These are phyloP conservation scores for Metschnikowia noctiluminum DNA, from an alignment of 805 yeast genomes.

Conservation along the genomic window DNA sequence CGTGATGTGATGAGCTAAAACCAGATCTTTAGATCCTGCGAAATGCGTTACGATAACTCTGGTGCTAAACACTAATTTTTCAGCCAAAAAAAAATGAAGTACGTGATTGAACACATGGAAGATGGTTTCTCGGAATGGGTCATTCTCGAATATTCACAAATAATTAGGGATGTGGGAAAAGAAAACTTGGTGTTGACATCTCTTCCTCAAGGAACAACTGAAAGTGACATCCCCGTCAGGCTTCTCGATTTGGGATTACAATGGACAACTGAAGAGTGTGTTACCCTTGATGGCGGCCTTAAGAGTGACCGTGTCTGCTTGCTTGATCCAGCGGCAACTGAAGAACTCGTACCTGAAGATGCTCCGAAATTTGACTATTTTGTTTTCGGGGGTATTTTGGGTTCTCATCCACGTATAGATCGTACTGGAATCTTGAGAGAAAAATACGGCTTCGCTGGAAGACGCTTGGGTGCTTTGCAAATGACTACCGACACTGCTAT, in stretches of 20 bases:
- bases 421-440: conserved; percentile 84
- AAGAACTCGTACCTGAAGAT: conserved; percentile 74
- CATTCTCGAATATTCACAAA: conserved; percentile 76
- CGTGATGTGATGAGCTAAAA: background rate
- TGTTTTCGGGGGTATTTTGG: conserved; percentile 94
- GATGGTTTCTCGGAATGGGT: conserved; percentile 97
- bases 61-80: background rate
- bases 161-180: conserved; percentile 76
- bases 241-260: conserved; percentile 62
- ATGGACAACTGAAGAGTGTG: conserved; percentile 78
- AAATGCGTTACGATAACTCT: no score
- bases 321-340: conserved; percentile 82
- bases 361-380: conserved; percentile 70
- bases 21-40: background rate
- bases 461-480: conserved; percentile 82
- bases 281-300: conserved; percentile 45
- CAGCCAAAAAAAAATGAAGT: conserved; percentile 53
- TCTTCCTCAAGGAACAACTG: conserved; percentile 60
- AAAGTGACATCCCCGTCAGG: conserved; percentile 58
- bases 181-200: conserved; percentile 76
- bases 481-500: conserved; percentile 99
- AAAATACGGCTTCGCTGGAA: conserved; percentile 81
- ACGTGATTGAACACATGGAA: conserved; percentile 96
- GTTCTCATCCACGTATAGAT: conserved; percentile 91
- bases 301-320: conserved; percentile 62